A percentile compares a stretch with the other conserved stretches of the same genome.
Conservation (phyloP, 2,329 filamentous ascomycete genomes). For the Massarina eburnea region DNA sequence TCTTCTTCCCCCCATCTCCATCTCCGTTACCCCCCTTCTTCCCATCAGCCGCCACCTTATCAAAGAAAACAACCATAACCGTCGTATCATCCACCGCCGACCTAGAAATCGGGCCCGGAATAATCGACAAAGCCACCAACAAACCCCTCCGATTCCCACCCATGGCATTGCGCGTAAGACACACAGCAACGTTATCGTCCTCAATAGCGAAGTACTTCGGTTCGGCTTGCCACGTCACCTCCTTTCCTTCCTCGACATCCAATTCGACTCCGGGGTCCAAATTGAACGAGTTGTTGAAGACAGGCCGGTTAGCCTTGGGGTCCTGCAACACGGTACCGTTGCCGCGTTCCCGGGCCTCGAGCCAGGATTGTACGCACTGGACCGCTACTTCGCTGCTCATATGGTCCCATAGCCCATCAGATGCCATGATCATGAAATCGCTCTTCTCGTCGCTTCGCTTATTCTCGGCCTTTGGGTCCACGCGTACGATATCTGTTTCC, state of each 20-base stretch:
- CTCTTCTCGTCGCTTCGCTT: conserved; percentile 23
- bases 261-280: conserved; percentile 40
- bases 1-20: conserved; percentile 9
- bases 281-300: conserved; percentile 7
- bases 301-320: conserved; percentile 12
- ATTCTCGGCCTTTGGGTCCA: conserved; percentile 12
- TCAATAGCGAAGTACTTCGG: conserved; percentile 52
- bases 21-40: neutral
- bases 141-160: conserved; percentile 50
- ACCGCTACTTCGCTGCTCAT: conserved; percentile 62
- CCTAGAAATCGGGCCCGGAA: conserved; percentile 37
- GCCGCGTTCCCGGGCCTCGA: conserved; percentile 42
- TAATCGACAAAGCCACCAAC: conserved; percentile 43
- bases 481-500: conserved; percentile 54
- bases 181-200: conserved; percentile 56
- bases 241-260: conserved; percentile 34
- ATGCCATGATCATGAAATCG: conserved; percentile 67
- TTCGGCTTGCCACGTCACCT: conserved; percentile 45
- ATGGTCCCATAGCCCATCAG: conserved; percentile 68
- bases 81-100: conserved; percentile 55
- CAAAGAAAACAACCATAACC: conserved; percentile 58
- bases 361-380: conserved; percentile 59
- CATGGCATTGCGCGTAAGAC: conserved; percentile 56
- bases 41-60: conserved; percentile 22
- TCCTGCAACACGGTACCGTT: conserved; percentile 18